A percentile compares a stretch with the other conserved stretches of the same genome.
These are phyloP conservation scores for Cyclotella cryptica DNA, from an alignment of 108 stramenopile genomes.

Conservation along the genomic window DNA sequence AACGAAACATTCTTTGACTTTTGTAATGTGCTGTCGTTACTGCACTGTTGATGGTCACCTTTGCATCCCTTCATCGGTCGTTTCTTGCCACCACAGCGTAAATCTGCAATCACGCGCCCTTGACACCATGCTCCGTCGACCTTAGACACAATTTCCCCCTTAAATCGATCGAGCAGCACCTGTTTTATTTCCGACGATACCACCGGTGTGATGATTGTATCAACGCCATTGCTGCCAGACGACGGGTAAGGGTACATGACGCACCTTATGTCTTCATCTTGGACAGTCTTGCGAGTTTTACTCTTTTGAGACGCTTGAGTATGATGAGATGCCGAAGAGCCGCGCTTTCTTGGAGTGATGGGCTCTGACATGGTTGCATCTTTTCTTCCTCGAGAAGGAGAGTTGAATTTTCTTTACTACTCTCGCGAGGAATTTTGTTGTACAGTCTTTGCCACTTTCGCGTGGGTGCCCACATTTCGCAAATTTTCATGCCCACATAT, in stretches of 20 bases:
- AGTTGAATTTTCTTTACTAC: too few species aligned
- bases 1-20: neutral
- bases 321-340: neutral
- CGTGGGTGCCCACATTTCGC: too few species aligned
- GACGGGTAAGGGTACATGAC: slow-evolving; percentile 33
- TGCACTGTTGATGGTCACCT: neutral
- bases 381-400: too few species aligned
- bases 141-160: slow-evolving; percentile 70
- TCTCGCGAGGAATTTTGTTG: too few species aligned
- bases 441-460: too few species aligned
- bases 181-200: slow-evolving; percentile 56
- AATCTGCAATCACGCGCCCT: neutral
- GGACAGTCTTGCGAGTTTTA: slow-evolving; percentile 10
- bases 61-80: slow-evolving; percentile 1
- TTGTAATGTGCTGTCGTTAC: neutral
- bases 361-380: neutral
- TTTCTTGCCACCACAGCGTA: neutral
- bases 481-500: too few species aligned
- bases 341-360: neutral
- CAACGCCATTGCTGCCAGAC: neutral
- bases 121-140: slow-evolving; percentile 15
- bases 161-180: slow-evolving; percentile 70
- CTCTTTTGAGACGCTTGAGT: neutral
- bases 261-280: slow-evolving; percentile 44
- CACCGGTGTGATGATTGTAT: slow-evolving; percentile 43